Evolutionary conservation across 768 basidiomycete species (phyloP).

Genomic region (Tephrocybe sp.): DNA sequence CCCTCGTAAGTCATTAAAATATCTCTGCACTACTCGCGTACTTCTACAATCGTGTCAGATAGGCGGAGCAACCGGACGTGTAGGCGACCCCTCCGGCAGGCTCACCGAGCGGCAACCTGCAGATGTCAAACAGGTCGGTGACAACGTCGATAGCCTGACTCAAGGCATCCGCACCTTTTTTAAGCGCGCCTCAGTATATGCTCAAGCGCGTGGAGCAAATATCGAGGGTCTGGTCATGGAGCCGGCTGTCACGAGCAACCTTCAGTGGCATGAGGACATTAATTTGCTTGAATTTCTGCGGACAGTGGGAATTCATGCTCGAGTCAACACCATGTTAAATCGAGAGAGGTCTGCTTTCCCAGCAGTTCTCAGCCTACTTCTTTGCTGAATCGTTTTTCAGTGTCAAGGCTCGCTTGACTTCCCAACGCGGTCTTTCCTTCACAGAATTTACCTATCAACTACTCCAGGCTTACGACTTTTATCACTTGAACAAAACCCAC

Average conservation of each 20-base stretch:
- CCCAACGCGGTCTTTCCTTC: constrained; percentile 92
- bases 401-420: constrained; percentile 76
- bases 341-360: constrained; percentile 71
- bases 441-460: constrained; percentile 98
- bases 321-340: constrained; percentile 88
- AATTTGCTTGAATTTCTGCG: constrained; percentile 83
- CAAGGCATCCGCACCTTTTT: constrained; percentile 75
- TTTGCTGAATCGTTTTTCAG: constrained; percentile 36
- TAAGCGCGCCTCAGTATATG: constrained; percentile 60
- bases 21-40: background rate
- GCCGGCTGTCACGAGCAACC: constrained; percentile 42
- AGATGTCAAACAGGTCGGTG: constrained; percentile 52
- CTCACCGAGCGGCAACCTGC: constrained; percentile 76
- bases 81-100: constrained; percentile 95
- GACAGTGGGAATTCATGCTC: constrained; percentile 72
- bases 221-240: constrained; percentile 18
- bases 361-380: constrained; percentile 4
- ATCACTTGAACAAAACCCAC: constrained; percentile 61
- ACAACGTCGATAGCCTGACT: constrained; percentile 67
- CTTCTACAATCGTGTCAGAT: constrained; percentile 52
- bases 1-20: constrained; percentile 60
- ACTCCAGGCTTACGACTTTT: constrained; percentile 95
- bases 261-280: constrained; percentile 77
- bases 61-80: constrained; percentile 93
- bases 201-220: constrained; percentile 33